Conservation (phyloP, 805 yeast genomes). For the Cephaloascus fragrans region DNA sequence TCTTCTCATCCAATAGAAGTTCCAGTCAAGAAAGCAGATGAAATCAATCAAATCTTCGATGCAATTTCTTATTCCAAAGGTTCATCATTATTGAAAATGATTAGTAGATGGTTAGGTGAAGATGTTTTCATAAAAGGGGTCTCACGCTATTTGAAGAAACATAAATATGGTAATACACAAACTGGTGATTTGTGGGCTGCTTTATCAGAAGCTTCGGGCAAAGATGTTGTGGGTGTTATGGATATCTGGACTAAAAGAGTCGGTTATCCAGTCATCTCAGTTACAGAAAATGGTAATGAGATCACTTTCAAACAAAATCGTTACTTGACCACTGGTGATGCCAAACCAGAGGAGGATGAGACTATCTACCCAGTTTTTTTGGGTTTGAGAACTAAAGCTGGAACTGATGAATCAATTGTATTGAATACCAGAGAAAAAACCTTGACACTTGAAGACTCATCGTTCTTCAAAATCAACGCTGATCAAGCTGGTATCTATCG, state of each 20-base stretch:
- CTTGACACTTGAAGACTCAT: constrained; percentile 32
- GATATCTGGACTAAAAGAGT: constrained; percentile 72
- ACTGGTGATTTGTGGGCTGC: constrained; percentile 75
- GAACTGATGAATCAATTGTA: constrained; percentile 49
- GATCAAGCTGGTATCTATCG: constrained; percentile 71
- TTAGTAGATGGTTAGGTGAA: constrained; percentile 71
- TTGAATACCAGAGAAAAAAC: constrained; percentile 34
- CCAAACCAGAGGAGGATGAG: constrained; percentile 62
- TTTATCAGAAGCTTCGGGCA: constrained; percentile 57
- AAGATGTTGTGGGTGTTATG: constrained; percentile 67
- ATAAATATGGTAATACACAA: constrained; percentile 68
- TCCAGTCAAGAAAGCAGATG: constrained; percentile 68
- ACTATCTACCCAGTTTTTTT: constrained; percentile 63
- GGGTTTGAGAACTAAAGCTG: constrained; percentile 48
- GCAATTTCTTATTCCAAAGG: constrained; percentile 81
- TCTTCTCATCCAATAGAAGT: constrained; percentile 84
- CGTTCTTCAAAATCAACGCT: constrained; percentile 60
- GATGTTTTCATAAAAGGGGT: constrained; percentile 73
- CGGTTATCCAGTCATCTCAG: constrained; percentile 69
- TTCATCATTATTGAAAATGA: constrained; percentile 70
- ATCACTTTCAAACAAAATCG: constrained; percentile 61
- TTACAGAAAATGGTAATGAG: constrained; percentile 41
- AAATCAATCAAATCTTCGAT: constrained; percentile 77
- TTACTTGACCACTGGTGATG: constrained; percentile 70
- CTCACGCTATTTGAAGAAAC: constrained; percentile 64